Evolutionary conservation across 306 rosid species (phyloP).

Genomic region (Castanea mollissima): DNA sequence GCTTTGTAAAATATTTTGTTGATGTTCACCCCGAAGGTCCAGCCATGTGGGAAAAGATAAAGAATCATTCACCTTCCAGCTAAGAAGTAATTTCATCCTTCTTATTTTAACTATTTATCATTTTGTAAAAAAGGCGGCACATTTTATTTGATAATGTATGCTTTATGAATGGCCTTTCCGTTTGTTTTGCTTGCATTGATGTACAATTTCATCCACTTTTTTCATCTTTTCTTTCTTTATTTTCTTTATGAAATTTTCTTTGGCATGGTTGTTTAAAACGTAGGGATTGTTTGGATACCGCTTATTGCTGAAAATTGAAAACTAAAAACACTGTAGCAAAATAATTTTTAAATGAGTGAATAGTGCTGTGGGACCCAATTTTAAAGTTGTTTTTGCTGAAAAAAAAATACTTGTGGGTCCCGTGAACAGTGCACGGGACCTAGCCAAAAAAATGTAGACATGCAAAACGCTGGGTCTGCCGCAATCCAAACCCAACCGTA

Average conservation of each 20-base stretch:
- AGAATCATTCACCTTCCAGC: constrained; percentile 27
- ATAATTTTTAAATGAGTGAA: no score
- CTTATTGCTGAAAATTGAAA: no score
- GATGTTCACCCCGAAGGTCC: constrained; percentile 74
- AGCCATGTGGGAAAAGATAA: constrained; percentile 48
- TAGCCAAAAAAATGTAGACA: no score
- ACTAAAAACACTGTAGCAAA: no score
- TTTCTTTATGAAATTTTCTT: neutral
- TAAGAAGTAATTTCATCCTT: constrained; percentile 8
- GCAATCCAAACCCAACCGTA: neutral
- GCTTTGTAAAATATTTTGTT: constrained; percentile 59
- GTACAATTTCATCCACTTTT: neutral
- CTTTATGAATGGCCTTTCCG: neutral
- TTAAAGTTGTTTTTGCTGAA: no score
- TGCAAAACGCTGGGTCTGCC: no score
- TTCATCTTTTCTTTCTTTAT: neutral
- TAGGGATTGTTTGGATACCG: no score
- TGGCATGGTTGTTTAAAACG: neutral
- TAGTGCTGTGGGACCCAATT: no score
- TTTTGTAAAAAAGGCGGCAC: neutral
- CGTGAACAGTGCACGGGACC: no score
- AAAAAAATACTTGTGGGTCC: no score
- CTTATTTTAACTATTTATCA: neutral
- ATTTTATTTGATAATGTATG: neutral
- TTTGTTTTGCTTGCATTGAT: neutral